phyloP scores from a whole-genome alignment of 495 filamentous ascomycete genomes.

The Penicillium canescens region DNA sequence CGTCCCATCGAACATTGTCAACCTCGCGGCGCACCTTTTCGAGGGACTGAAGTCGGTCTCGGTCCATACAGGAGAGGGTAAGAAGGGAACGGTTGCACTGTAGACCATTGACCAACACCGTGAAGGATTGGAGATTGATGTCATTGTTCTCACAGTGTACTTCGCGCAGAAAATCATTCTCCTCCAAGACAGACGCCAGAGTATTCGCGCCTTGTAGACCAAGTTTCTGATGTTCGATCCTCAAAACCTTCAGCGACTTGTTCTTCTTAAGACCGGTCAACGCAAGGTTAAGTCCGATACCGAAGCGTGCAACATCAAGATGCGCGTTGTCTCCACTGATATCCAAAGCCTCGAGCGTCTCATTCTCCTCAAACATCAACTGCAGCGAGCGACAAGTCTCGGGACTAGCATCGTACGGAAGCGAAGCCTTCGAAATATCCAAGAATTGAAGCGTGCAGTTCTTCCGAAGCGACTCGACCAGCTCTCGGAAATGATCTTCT shows the following conservation, averaged over 20 bases:
- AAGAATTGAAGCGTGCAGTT: slow-evolving; percentile 76
- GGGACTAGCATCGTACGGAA: slow-evolving; percentile 73
- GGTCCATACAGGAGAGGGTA: slow-evolving; percentile 65
- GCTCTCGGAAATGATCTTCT: slow-evolving; percentile 70
- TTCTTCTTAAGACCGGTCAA: slow-evolving; percentile 77
- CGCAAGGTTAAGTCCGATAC: slow-evolving; percentile 76
- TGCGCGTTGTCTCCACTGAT: slow-evolving; percentile 88
- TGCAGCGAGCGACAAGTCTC: slow-evolving; percentile 75
- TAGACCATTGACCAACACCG: slow-evolving; percentile 71
- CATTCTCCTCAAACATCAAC: slow-evolving; percentile 75
- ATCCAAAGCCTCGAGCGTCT: slow-evolving; percentile 74
- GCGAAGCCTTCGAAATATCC: slow-evolving; percentile 86
- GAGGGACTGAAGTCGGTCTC: slow-evolving; percentile 60
- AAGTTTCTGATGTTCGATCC: slow-evolving; percentile 67
- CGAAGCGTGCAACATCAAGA: slow-evolving; percentile 81
- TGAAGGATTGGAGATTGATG: slow-evolving; percentile 76
- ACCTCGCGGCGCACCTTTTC: slow-evolving; percentile 62
- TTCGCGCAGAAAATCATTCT: slow-evolving; percentile 64
- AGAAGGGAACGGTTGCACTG: slow-evolving; percentile 66
- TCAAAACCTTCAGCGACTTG: slow-evolving; percentile 69
- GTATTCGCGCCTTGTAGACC: slow-evolving; percentile 74
- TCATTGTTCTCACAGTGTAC: slow-evolving; percentile 78
- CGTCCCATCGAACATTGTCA: slow-evolving; percentile 50
- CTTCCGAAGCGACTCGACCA: slow-evolving; percentile 68
- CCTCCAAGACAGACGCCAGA: slow-evolving; percentile 72